phyloP scores from a whole-genome alignment of 306 rosid species.

The Vigna trinervia region DNA sequence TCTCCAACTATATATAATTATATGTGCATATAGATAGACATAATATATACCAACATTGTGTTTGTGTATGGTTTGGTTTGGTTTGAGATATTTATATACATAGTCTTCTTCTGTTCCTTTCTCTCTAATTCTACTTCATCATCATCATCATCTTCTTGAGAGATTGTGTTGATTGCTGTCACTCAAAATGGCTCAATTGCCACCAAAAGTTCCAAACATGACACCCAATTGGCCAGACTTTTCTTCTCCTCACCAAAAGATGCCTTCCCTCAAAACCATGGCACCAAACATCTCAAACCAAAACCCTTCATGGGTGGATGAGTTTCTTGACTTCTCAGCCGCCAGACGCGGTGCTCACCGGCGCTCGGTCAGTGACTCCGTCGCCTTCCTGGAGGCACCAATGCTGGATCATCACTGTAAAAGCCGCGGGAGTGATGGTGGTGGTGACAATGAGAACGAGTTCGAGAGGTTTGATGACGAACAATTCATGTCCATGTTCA shows the following conservation, averaged over 20 bases:
- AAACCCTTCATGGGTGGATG: constrained; percentile 87
- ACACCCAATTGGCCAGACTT: constrained; percentile 69
- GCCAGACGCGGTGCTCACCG: constrained; percentile 79
- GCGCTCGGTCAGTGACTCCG: constrained; percentile 77
- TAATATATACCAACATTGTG: neutral
- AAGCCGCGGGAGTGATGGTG: neutral
- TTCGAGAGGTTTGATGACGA: constrained; percentile 84
- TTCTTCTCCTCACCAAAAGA: constrained; percentile 53
- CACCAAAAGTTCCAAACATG: constrained; percentile 89
- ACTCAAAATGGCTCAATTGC: constrained; percentile 80
- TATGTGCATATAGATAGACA: neutral
- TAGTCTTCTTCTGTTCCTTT: neutral
- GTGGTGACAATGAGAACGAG: constrained; percentile 36
- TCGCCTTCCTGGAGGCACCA: constrained; percentile 71
- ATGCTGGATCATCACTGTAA: constrained; percentile 54
- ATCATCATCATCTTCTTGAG: neutral
- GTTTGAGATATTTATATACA: neutral
- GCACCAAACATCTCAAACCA: constrained; percentile 43
- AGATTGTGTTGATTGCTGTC: neutral
- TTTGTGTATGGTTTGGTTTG: neutral
- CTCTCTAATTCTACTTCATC: neutral
- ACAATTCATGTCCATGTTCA: constrained; percentile 86
- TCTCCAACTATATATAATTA: neutral
- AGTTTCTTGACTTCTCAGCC: constrained; percentile 80
- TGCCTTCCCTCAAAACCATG: constrained; percentile 52